Conservation (phyloP, 1,284 basidiomycete genomes). For the Cystobasidium pallidum region DNA sequence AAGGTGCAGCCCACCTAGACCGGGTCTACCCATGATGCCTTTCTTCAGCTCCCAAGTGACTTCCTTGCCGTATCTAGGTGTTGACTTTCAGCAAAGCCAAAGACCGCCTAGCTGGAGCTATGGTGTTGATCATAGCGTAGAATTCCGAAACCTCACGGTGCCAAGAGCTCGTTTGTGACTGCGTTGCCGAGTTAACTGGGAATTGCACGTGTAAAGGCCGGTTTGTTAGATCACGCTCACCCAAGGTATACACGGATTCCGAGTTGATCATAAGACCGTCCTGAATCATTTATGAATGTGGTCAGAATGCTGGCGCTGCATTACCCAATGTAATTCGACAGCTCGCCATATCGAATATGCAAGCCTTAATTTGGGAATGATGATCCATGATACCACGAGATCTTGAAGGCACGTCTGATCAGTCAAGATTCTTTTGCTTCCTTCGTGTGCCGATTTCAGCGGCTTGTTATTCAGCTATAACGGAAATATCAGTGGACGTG, state of each 20-base stretch:
- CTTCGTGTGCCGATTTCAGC: too few species aligned
- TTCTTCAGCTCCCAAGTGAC: conserved; percentile 45
- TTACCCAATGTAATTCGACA: neutral
- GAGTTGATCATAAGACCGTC: conserved; percentile 45
- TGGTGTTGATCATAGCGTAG: too few species aligned
- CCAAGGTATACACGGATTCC: conserved; percentile 39
- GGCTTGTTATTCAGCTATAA: too few species aligned
- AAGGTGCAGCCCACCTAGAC: neutral
- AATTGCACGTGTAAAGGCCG: neutral
- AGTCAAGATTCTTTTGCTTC: too few species aligned
- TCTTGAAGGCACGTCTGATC: neutral
- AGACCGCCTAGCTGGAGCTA: too few species aligned
- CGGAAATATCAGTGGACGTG: too few species aligned
- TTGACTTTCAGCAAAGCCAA: too few species aligned
- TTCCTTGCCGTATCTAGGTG: conserved; percentile 39
- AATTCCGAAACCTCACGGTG: conserved; percentile 33
- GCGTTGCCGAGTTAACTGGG: neutral
- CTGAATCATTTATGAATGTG: neutral
- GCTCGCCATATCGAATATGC: conserved; percentile 43
- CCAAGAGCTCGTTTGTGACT: conserved; percentile 42
- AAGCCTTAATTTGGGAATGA: conserved; percentile 34
- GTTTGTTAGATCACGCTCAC: neutral
- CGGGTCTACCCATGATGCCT: conserved; percentile 44
- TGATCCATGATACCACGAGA: neutral
- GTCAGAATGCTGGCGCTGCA: neutral